Base-by-base conservation (phyloP, 208 protist genomes). In the Angomonas ambiguus region DNA sequence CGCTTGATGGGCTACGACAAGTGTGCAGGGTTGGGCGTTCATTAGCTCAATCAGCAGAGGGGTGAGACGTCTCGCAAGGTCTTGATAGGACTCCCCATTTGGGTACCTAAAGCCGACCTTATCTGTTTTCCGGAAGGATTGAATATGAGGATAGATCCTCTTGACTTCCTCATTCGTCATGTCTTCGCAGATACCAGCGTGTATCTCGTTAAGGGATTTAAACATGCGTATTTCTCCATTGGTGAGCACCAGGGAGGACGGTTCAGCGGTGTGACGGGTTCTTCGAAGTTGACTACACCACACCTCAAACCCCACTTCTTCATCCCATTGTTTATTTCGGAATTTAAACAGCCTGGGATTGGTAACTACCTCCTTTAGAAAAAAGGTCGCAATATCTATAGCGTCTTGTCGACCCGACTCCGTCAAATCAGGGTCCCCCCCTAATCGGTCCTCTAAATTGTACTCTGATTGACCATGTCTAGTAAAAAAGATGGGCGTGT, bases 101-200 rank as follows among this genome's bases (percentile, higher is more conserved):
- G 88, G 88, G 60, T 94, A 94, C 48, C 88, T 79, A 59, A 91
- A 94, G n/a, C 82, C 83, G 1, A 87, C 84, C 70, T 94, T 94
- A 69, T 91, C 79, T 0, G 65, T 76, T 58, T 89, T 74, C 0
- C 88, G 75, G 56, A 88, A 89, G 30, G 45, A 69, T 48, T 88
- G 78, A 59, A 94, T 88, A 31, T 71, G 72, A 0, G 88, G 88
- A 61, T 90, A 91, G 8, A 82, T 62, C 38, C 66, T 45, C 33
- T 85, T 82, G 24, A 94, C 70, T 45, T 94, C 88, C 5, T 91
- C 80, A 61, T 88, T 88, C 24, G 88, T 94, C 79, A 94, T 88
- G 60, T 91, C 82, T 68, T 94, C 88, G 49, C 88, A 94, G 55
- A 94, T 85, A 25, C 88, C 88, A 57, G 85, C 88, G 60, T 94